A percentile compares a stretch with the other conserved stretches of the same genome.
These are phyloP conservation scores for Hortiboletus campestris DNA, from an alignment of 768 basidiomycete species.

Conservation along the genomic window DNA sequence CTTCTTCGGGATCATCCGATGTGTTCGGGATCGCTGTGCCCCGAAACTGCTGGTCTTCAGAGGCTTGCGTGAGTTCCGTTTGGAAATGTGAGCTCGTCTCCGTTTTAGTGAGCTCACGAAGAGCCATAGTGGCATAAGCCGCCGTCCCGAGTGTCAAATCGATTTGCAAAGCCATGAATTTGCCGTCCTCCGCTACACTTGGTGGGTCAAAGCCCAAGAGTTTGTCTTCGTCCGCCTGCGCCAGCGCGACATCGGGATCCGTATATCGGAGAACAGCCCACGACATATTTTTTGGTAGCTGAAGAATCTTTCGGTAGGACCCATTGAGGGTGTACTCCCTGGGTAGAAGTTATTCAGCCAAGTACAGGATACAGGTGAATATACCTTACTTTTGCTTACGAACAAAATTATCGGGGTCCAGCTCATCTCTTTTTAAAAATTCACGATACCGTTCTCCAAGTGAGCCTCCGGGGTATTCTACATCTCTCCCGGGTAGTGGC, in stretches of 20 bases:
- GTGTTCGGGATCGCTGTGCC: conserved; percentile 38
- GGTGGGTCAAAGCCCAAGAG: conserved; percentile 80
- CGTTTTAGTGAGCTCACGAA: conserved; percentile 92
- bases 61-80: conserved; percentile 67
- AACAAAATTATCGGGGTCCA: conserved; percentile 87
- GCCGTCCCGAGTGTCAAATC: conserved; percentile 83
- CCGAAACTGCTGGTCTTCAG: conserved; percentile 81
- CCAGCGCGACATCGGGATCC: conserved; percentile 87
- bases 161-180: conserved; percentile 86
- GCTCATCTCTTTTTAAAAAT: conserved; percentile 79
- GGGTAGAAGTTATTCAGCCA: conserved; percentile 7
- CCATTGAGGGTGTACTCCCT: conserved; percentile 93
- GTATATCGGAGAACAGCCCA: conserved; percentile 89
- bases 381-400: conserved; percentile 79
- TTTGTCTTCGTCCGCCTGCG: conserved; percentile 94
- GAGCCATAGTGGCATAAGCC: conserved; percentile 97
- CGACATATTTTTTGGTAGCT: conserved; percentile 75
- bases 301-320: conserved; percentile 90
- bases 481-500: conserved; percentile 95
- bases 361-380: neutral
- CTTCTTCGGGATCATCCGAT: conserved; percentile 23
- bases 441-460: conserved; percentile 86
- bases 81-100: conserved; percentile 94
- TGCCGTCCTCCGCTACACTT: conserved; percentile 63
- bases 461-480: conserved; percentile 84